phyloP scores from a whole-genome alignment of 1,284 basidiomycete species.

The Agroathelia rolfsii region DNA sequence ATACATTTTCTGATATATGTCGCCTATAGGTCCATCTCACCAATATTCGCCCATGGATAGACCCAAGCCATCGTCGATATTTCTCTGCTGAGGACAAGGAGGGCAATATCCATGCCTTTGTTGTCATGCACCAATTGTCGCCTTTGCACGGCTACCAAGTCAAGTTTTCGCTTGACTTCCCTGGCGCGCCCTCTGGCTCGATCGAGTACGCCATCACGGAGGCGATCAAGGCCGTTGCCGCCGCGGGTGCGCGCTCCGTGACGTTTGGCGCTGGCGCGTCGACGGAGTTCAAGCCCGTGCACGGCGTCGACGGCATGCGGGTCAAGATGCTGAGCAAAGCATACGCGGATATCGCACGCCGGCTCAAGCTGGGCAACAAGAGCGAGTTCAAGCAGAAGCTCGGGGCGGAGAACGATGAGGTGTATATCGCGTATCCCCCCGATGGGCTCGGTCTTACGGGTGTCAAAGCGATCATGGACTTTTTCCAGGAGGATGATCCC shows the following conservation, averaged over 20 bases:
- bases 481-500: slow-evolving; percentile 1
- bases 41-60: slow-evolving; percentile 41
- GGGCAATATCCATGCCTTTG: slow-evolving; percentile 33
- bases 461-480: slow-evolving; percentile 27
- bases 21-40: slow-evolving; percentile 50
- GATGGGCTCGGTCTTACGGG: slow-evolving; percentile 22
- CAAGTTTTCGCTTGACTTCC: slow-evolving; percentile 52
- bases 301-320: slow-evolving; percentile 26
- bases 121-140: slow-evolving; percentile 44
- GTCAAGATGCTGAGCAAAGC: slow-evolving; percentile 35
- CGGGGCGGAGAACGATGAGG: slow-evolving; percentile 11
- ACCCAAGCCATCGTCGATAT: slow-evolving; percentile 41
- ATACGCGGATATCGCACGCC: slow-evolving; percentile 32
- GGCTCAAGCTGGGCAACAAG: slow-evolving; percentile 32
- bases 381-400: slow-evolving; percentile 13
- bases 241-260: slow-evolving; percentile 30
- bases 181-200: slow-evolving; percentile 37
- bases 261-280: slow-evolving; percentile 40
- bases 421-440: slow-evolving; percentile 18
- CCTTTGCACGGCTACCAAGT: slow-evolving; percentile 43
- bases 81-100: slow-evolving; percentile 37
- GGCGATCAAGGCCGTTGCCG: slow-evolving; percentile 35
- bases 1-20: too few species aligned
- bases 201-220: slow-evolving; percentile 33
- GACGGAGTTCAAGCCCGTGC: slow-evolving; percentile 23